Conservation (phyloP, 2,329 filamentous ascomycete genomes). For the Cyanodermella asteris region DNA sequence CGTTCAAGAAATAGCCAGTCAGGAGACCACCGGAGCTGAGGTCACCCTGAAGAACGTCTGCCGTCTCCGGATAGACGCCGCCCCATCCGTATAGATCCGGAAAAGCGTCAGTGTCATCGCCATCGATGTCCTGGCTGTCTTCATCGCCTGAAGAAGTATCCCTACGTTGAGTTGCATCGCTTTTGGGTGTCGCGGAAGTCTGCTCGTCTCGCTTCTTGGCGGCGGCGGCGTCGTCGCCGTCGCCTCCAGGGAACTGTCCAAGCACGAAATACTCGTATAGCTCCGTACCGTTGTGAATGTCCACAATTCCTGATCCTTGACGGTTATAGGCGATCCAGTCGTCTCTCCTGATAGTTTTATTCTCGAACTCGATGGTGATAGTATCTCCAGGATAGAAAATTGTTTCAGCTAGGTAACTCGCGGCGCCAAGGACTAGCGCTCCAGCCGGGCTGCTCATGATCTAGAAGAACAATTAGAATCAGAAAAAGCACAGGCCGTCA, state of each 20-base stretch:
- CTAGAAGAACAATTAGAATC: too few species aligned
- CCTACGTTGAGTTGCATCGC: neutral
- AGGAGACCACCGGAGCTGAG: constrained; percentile 7
- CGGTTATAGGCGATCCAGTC: constrained; percentile 12
- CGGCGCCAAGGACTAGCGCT: too few species aligned
- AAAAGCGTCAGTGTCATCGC: constrained; percentile 4
- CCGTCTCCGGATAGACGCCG: constrained; percentile 7
- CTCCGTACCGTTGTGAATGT: constrained; percentile 18
- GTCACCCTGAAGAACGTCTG: constrained; percentile 7
- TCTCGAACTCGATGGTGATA: constrained; percentile 12
- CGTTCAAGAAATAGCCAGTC: constrained; percentile 8
- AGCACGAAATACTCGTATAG: constrained; percentile 23
- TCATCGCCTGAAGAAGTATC: constrained; percentile 1
- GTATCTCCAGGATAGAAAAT: constrained; percentile 17
- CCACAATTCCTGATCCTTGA: constrained; percentile 10
- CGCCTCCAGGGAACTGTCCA: constrained; percentile 10
- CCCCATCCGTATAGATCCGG: too few species aligned
- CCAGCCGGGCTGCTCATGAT: too few species aligned
- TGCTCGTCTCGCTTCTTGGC: constrained; percentile 5
- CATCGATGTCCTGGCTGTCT: constrained; percentile 3
- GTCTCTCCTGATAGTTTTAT: constrained; percentile 11
- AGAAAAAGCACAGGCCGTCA: too few species aligned
- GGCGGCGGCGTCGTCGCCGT: too few species aligned
- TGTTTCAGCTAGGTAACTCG: constrained; percentile 11
- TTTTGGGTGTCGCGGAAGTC: constrained; percentile 1